Evolutionary conservation across 2,329 filamentous ascomycete species (phyloP), one percentile per base, ranked within the genome.

Genomic region (Metarhizium brunneum): DNA sequence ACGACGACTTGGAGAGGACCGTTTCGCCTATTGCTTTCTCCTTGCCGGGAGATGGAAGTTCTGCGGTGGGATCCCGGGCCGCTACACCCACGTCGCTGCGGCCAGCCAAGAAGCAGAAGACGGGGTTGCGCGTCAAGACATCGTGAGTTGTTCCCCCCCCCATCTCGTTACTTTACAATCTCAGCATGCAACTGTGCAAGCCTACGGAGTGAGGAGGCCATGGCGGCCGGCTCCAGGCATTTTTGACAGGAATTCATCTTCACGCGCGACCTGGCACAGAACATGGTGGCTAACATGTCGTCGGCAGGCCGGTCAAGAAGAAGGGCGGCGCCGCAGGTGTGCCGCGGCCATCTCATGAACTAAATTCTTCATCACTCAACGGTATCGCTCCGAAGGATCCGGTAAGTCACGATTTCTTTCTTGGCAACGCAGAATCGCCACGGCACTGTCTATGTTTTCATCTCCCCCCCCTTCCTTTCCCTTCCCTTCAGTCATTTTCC

Each of bases 301-400:
- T 48, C 5, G n/a, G 25, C 67, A 92, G 88, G 62, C 88, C 88
- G 11, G 66, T 73, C 48, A 92, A 92, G 75, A 90, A 87, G 74
- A 87, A 86, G 70, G 78, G 79, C 58, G 82, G 84, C 61, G 81
- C 84, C 62, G 85, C 85, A 68, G 87, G 86, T 64, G 78, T 88
- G 67, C 81, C 86, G 66, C 82, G 83, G 64, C 72, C 77, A 62
- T 79, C 79, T 74, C 84, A 83, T 69, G 85, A 86, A 70, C 78
- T 82, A 62, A 81, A 77, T 69, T 82, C 81, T 67, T 82, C 84
- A 61, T 73, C 80, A 36, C 20, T 52, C 64, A 76, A 78, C 66
- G 82, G 79, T 71, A 83, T 83, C 69, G 67, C 68, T 50, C 63
- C 69, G 47, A 72, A 73, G 62, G 77, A 77, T 56, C 76, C 81